Evolutionary conservation across 306 rosid species (phyloP).

Genomic region (Cucurbita argyrosperma): DNA sequence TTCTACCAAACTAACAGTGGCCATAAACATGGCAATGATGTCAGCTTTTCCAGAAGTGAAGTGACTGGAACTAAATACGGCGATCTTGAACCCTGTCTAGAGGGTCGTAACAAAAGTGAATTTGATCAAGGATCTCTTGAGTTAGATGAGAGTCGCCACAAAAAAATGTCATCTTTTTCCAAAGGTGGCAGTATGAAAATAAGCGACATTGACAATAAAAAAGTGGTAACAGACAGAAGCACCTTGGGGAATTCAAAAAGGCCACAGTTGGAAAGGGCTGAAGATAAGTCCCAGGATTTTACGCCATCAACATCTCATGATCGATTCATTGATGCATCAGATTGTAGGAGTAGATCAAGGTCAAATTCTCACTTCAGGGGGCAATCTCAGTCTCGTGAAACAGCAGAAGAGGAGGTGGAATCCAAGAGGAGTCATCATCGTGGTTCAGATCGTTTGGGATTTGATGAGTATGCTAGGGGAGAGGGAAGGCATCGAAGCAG

Average conservation of each 20-base stretch:
- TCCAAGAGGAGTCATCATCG: slow-evolving; percentile 27
- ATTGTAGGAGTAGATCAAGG: slow-evolving; percentile 45
- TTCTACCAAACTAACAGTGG: neutral
- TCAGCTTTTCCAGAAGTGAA: slow-evolving; percentile 19
- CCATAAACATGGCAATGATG: slow-evolving; percentile 11
- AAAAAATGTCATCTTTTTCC: slow-evolving; percentile 19
- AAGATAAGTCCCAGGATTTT: slow-evolving; percentile 22
- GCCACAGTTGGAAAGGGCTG: slow-evolving; percentile 34
- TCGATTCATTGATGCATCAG: slow-evolving; percentile 5
- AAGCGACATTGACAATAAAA: slow-evolving; percentile 20
- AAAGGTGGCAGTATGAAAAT: slow-evolving; percentile 24
- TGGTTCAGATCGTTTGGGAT: slow-evolving; percentile 14
- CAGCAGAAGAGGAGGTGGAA: slow-evolving; percentile 43
- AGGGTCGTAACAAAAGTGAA: slow-evolving; percentile 29
- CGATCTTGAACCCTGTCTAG: slow-evolving; percentile 12
- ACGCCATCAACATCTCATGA: slow-evolving; percentile 26
- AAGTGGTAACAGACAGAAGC: slow-evolving; percentile 18
- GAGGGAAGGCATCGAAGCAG: slow-evolving; percentile 12
- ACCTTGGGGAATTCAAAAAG: slow-evolving; percentile 10
- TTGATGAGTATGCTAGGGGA: slow-evolving; percentile 9
- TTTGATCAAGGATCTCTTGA: slow-evolving; percentile 20
- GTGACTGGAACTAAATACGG: slow-evolving; percentile 15
- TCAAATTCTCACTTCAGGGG: slow-evolving; percentile 41
- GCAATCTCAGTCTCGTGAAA: slow-evolving; percentile 42
- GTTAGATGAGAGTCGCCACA: slow-evolving; percentile 21